phyloP scores from a whole-genome alignment of 495 filamentous ascomycete species.

The Penicillium longicatenatum region DNA sequence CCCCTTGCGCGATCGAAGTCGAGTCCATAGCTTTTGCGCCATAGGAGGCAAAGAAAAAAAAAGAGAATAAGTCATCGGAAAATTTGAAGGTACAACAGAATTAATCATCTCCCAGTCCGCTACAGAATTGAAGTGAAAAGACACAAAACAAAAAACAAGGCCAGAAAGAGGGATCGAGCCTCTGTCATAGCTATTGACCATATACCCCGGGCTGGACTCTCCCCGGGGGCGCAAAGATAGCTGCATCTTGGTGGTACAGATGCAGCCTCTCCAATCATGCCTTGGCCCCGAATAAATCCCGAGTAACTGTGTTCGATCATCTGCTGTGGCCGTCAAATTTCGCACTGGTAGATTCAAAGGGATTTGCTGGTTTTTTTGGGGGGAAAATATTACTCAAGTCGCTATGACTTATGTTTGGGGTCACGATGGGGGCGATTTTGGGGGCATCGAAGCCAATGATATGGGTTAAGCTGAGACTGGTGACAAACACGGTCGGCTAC shows the following conservation, averaged over 20 bases:
- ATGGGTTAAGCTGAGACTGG: no score
- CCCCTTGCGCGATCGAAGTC: constrained; percentile 18
- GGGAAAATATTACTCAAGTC: no score
- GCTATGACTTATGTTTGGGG: neutral
- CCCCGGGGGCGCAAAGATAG: constrained; percentile 9
- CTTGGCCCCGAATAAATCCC: constrained; percentile 17
- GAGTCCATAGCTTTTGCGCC: neutral
- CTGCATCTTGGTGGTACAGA: constrained; percentile 23
- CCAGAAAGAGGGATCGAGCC: constrained; percentile 9
- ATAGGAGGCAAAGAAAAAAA: neutral
- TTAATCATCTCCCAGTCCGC: constrained; percentile 10
- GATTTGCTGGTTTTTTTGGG: no score
- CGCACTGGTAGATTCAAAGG: neutral
- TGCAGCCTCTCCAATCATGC: constrained; percentile 25
- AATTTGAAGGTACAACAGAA: neutral
- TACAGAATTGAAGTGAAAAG: constrained; percentile 18
- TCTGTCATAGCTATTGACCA: constrained; percentile 7
- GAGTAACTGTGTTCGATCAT: constrained; percentile 25
- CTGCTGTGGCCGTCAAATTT: constrained; percentile 19
- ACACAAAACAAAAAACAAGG: neutral
- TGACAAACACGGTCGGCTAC: neutral
- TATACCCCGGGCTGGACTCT: constrained; percentile 14
- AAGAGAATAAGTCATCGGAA: neutral
- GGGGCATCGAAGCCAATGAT: no score
- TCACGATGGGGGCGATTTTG: no score